Base-by-base conservation (phyloP, 1,284 basidiomycete species). In the Coniferiporia sulphurascens region DNA sequence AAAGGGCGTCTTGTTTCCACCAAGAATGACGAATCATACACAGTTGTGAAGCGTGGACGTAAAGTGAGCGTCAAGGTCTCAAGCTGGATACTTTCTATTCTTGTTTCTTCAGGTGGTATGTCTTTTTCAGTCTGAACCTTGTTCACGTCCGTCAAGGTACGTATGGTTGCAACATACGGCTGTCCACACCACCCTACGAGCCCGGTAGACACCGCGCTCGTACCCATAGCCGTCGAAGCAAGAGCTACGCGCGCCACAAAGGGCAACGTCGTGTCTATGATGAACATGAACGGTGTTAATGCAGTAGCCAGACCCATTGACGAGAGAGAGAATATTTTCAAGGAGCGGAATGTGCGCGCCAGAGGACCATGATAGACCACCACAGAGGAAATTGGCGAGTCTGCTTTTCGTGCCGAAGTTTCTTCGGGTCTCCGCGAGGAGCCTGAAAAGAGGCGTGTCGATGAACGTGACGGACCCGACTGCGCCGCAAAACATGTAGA, bases 241-340 rank as follows among this genome's bases (percentile, higher is more conserved):
- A 95, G 76, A 3, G 82, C 85, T 19, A 85, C 67, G n/a, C 91
- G 83, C 0, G 87, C 92, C 17, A 80, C 78, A 44, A 81, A 68
- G 0, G 90, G 88, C 13, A 95, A 78, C 27, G 81, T 81, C 5
- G 89, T 89, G 62, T 93, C 89, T 60, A 93, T 79, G 48, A 92
- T 71, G 70, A 95, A 87, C 60, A 95, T 83, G 72, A 94, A 82
- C 1, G 92, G 92, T 0, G 88, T 79, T 66, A 94, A 75, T 3
- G 82, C 76, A 55, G 77, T 73, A n/a, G 89, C 87, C 50, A 93
- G 80, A 4, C 79, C 79, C 53, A 95, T 79, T 1, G 91, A 93
- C 46, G 84, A 83, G 1, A 95, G 73, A 8, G 92, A 94, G 73
- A 95, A 93, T 22, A 92, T 73, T 69, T 95, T 95, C 58, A 93